Evolutionary conservation across 202 grass and related monocot species (phyloP).

Genomic region (Zoysia matrella): DNA sequence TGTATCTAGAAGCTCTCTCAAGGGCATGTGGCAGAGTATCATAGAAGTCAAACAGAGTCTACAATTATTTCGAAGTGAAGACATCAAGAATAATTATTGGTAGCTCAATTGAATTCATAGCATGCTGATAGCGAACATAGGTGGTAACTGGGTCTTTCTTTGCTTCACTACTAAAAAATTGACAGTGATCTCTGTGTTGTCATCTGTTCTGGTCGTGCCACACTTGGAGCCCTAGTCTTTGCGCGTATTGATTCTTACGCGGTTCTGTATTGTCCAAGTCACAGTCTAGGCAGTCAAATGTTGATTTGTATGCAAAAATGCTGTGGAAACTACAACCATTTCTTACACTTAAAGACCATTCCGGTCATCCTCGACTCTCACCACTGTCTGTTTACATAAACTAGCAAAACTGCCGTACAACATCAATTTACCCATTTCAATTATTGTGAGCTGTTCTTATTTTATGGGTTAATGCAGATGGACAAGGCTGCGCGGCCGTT

Average conservation of each 20-base stretch:
- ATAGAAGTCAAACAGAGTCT: neutral
- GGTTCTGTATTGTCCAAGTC: constrained; percentile 15
- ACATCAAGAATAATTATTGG: too few species aligned
- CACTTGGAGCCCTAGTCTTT: too few species aligned
- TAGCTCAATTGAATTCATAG: too few species aligned
- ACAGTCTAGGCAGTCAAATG: neutral
- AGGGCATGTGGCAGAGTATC: neutral
- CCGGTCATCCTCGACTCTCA: neutral
- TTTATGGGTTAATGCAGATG: constrained; percentile 16
- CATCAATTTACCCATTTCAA: neutral
- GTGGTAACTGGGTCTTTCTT: too few species aligned
- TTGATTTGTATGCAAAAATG: constrained; percentile 4
- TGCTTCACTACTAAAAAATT: too few species aligned
- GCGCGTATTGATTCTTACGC: neutral
- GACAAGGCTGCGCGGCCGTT: neutral
- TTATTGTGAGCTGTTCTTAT: constrained; percentile 17
- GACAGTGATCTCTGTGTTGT: too few species aligned
- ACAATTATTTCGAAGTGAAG: too few species aligned
- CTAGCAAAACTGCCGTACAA: neutral
- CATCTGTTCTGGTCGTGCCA: too few species aligned
- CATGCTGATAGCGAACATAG: too few species aligned
- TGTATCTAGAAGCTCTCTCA: neutral
- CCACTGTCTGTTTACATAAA: neutral
- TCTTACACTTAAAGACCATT: neutral
- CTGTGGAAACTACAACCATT: neutral